Base-by-base conservation (phyloP, 495 filamentous ascomycete species). In the Hyaloscypha bicolor region DNA sequence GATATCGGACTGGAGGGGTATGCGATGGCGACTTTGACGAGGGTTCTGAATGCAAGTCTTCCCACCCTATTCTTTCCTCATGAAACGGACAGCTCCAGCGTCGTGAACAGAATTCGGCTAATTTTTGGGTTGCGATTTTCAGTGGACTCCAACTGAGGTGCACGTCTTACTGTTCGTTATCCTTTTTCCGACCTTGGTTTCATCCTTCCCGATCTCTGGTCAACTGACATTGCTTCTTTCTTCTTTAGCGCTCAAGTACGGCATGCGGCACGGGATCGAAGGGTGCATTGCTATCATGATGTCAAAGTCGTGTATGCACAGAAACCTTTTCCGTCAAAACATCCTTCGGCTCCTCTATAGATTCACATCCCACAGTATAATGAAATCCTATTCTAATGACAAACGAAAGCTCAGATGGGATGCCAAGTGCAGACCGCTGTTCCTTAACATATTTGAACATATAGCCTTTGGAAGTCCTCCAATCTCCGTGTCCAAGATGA, bases 1-100 rank as follows among this genome's bases (percentile, higher is more conserved):
- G 74, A 80, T 62, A 72, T 78, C 57, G 79, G 81, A 0, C 73
- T 82, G 61, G 81, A 80, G 53, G 77, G 77, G 2, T 71, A 64
- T 62, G 58, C 58, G 9, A 14, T 73, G 37, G 57, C 64, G 2
- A 64, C 62, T 0, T 22, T 73, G 6, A 71, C 66, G 2, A 71
- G 65, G 51, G 51, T 63, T 14, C 9, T 71, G 48, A 69, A 62
- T 12, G 71, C 71, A 51, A 58, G 71, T 64, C 25, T 29, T n/a
- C 29, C 16, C 9, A 21, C 33, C 14, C 4, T 19, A 25, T 25
- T 25, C 25, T 25, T 25, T 25, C 25, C 25, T 1, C 2, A 25
- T 25, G 25, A 25, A 25, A 25, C 25, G 25, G 25, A 25, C 25
- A 25, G 25, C 25, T 25, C 25, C 25, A 25, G 25, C 25, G 25